A percentile compares a stretch with the other conserved stretches of the same genome.
phyloP scores from a whole-genome alignment of 306 rosid species.

The Begonia masoniana region DNA sequence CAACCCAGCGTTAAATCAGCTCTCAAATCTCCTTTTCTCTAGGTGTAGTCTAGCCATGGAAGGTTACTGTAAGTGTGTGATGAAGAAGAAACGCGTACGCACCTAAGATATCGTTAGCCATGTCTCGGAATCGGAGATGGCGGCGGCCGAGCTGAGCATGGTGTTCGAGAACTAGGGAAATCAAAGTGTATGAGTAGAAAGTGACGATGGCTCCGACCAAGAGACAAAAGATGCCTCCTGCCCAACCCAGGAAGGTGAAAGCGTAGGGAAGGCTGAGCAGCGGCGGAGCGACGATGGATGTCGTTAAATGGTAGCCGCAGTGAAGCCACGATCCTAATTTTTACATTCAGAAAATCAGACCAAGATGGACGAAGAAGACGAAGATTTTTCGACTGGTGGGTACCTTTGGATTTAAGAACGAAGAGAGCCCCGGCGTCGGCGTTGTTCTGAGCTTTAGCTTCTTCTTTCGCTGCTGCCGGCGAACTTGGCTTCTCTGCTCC shows the following conservation, averaged over 20 bases:
- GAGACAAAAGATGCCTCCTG: conserved; percentile 42
- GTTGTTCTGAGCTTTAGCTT: neutral
- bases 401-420: conserved; percentile 9
- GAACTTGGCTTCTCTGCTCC: too few species aligned
- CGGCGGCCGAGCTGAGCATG: conserved; percentile 64
- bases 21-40: too few species aligned
- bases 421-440: conserved; percentile 17
- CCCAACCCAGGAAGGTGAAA: conserved; percentile 65
- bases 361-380: too few species aligned
- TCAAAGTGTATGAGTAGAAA: conserved; percentile 66
- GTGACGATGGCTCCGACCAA: conserved; percentile 52
- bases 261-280: conserved; percentile 75
- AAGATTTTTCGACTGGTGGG: too few species aligned
- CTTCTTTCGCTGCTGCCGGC: neutral
- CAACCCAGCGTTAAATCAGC: too few species aligned
- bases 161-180: conserved; percentile 68
- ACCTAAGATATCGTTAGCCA: conserved; percentile 74
- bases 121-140: conserved; percentile 72
- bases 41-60: too few species aligned
- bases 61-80: neutral
- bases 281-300: conserved; percentile 78
- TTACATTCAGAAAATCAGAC: neutral
- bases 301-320: conserved; percentile 74
- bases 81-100: neutral
- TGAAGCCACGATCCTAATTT: conserved; percentile 41